Conservation (phyloP, 2,329 filamentous ascomycete species). For the Coniella vitis region DNA sequence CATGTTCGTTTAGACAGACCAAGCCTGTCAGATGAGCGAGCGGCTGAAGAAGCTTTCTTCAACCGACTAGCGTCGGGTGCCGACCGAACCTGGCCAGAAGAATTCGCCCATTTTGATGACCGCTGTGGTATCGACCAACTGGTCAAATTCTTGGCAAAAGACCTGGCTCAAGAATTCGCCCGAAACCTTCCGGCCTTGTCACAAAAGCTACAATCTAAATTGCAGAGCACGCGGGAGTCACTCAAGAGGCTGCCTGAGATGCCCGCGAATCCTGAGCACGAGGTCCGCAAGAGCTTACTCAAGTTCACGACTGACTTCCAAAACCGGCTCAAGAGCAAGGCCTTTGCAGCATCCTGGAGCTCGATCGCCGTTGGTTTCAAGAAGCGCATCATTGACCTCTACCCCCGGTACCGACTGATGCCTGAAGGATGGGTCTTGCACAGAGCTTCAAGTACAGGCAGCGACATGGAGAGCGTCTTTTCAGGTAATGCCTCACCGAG, state of each 20-base stretch:
- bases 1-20: conserved; percentile 25
- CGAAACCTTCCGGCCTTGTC: conserved; percentile 39
- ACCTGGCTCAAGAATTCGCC: conserved; percentile 47
- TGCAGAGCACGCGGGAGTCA: conserved; percentile 45
- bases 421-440: conserved; percentile 21
- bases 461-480: conserved; percentile 33
- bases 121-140: conserved; percentile 48
- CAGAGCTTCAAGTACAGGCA: conserved; percentile 24
- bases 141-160: conserved; percentile 44
- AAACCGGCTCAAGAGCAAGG: conserved; percentile 43
- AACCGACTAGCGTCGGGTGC: conserved; percentile 23
- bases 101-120: conserved; percentile 40
- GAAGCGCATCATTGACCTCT: conserved; percentile 36
- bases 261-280: conserved; percentile 59
- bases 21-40: conserved; percentile 35
- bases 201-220: conserved; percentile 42
- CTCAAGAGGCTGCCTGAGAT: conserved; percentile 59
- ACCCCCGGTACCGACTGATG: conserved; percentile 39
- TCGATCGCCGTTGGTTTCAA: conserved; percentile 46
- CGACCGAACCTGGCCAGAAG: conserved; percentile 37
- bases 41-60: conserved; percentile 49
- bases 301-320: conserved; percentile 50
- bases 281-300: conserved; percentile 53
- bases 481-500: conserved; percentile 19
- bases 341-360: conserved; percentile 39